phyloP scores from a whole-genome alignment of 345 rosid species.

The Pelargonium nanum region DNA sequence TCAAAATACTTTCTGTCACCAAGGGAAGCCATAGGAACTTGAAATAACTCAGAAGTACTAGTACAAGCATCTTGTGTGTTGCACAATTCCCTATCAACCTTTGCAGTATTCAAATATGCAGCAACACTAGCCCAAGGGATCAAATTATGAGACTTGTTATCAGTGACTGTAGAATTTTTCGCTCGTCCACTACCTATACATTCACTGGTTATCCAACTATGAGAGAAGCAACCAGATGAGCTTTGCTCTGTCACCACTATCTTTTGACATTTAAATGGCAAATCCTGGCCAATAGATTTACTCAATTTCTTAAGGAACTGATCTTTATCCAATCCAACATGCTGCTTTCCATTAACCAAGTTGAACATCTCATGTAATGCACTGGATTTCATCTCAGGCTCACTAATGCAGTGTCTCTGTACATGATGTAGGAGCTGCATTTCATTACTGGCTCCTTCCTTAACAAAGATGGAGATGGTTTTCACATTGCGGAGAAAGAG shows the following conservation, averaged over 20 bases:
- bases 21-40: conserved; percentile 32
- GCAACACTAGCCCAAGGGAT: conserved; percentile 97
- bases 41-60: conserved; percentile 31
- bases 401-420: conserved; percentile 40
- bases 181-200: conserved; percentile 47
- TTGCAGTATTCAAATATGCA: conserved; percentile 60
- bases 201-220: conserved; percentile 89
- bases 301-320: conserved; percentile 60
- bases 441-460: conserved; percentile 71
- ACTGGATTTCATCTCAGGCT: conserved; percentile 40
- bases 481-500: conserved; percentile 79
- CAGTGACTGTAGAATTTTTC: conserved; percentile 27
- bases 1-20: conserved; percentile 47
- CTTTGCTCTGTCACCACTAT: conserved; percentile 71
- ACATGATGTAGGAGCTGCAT: conserved; percentile 76
- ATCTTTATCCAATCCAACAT: conserved; percentile 63
- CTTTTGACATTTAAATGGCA: conserved; percentile 64
- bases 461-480: conserved; percentile 56
- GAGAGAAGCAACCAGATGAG: conserved; percentile 42
- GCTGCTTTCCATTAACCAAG: conserved; percentile 43
- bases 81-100: conserved; percentile 24
- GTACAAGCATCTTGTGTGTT: conserved; percentile 16
- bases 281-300: conserved; percentile 41
- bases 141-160: conserved; percentile 49
- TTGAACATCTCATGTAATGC: conserved; percentile 41